A percentile compares a stretch with the other conserved stretches of the same genome.
These are phyloP conservation scores for Lepidium didymum DNA, from an alignment of 345 rosid genomes.

Conservation along the genomic window DNA sequence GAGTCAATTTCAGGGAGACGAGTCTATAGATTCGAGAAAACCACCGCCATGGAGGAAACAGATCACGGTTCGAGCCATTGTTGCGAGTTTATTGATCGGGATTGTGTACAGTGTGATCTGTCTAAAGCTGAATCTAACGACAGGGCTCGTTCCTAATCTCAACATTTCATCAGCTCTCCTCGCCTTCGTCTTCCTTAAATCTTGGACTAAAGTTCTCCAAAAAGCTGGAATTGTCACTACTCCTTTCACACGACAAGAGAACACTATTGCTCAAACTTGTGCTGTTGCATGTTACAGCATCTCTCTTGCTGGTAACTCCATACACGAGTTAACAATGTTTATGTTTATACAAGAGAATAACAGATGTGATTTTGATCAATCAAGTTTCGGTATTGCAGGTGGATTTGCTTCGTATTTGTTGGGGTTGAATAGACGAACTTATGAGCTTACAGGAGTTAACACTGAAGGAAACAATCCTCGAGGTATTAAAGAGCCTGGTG, in stretches of 20 bases:
- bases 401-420: conserved; percentile 91
- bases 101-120: conserved; percentile 80
- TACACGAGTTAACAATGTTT: too few species aligned
- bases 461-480: conserved; percentile 59
- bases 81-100: conserved; percentile 69
- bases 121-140: conserved; percentile 80
- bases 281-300: conserved; percentile 93
- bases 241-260: conserved; percentile 92
- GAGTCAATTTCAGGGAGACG: not conserved
- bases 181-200: conserved; percentile 59
- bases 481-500: conserved; percentile 71
- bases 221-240: conserved; percentile 56
- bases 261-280: conserved; percentile 86
- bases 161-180: conserved; percentile 95
- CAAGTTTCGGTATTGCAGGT: conserved; percentile 38
- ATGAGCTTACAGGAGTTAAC: conserved; percentile 53
- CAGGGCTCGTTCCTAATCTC: conserved; percentile 91
- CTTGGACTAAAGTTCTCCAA: conserved; percentile 77
- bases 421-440: conserved; percentile 67
- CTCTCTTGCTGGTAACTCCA: conserved; percentile 58
- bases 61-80: conserved; percentile 65
- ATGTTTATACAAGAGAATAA: too few species aligned
- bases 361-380: not conserved
- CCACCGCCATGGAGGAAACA: conserved; percentile 75
- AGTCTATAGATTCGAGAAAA: conserved; percentile 31